Evolutionary conservation across 306 rosid genomes (phyloP).

Genomic region (Vigna radiata): DNA sequence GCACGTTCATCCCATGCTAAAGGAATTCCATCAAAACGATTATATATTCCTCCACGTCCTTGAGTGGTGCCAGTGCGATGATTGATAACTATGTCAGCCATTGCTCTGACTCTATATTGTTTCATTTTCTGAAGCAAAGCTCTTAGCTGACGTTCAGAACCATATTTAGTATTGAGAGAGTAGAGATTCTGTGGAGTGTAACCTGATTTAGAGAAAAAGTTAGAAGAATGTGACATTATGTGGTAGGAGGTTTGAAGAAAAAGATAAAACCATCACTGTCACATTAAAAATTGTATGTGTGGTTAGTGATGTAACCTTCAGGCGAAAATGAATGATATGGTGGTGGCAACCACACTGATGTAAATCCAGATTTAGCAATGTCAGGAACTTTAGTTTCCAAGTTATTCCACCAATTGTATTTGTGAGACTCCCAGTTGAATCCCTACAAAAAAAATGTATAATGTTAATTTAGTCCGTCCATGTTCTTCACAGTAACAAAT

Average conservation of each 20-base stretch:
- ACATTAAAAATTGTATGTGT: neutral
- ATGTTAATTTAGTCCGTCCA: conserved; percentile 26
- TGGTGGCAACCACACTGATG: conserved; percentile 97
- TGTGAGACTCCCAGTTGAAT: conserved; percentile 95
- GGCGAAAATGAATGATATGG: conserved; percentile 77
- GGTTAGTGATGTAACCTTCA: conserved; percentile 63
- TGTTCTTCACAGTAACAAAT: neutral
- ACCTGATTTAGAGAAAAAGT: conserved; percentile 52
- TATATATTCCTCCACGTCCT: conserved; percentile 87
- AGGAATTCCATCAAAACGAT: conserved; percentile 90
- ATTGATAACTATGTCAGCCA: conserved; percentile 92
- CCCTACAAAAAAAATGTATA: conserved; percentile 58
- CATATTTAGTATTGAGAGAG: conserved; percentile 76
- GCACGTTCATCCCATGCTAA: conserved; percentile 85
- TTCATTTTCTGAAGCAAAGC: conserved; percentile 80
- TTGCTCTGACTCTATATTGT: conserved; percentile 72
- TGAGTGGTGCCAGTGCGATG: conserved; percentile 81
- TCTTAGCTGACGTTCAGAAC: conserved; percentile 77
- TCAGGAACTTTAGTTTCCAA: conserved; percentile 76
- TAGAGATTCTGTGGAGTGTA: conserved; percentile 92
- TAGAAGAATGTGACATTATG: neutral
- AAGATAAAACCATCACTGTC: conserved; percentile 12
- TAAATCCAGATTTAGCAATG: conserved; percentile 78
- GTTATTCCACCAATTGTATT: conserved; percentile 79
- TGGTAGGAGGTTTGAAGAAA: neutral